These are phyloP conservation scores for Saccharomycopsis javanensis DNA, from an alignment of 805 yeast species.

Conservation along the genomic window DNA sequence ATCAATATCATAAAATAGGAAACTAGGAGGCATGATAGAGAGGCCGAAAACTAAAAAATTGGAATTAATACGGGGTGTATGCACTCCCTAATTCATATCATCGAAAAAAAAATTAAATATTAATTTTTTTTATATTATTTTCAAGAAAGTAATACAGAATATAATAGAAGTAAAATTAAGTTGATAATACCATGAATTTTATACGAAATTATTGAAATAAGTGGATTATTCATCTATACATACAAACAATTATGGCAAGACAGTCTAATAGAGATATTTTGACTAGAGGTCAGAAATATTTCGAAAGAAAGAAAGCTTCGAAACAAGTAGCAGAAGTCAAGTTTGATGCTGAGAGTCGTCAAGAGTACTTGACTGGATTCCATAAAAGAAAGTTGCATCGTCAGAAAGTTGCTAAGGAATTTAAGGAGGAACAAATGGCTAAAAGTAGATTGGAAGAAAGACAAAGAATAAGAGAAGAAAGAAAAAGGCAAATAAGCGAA, in stretches of 20 bases:
- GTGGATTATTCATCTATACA: not conserved
- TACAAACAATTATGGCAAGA: constrained; percentile 4
- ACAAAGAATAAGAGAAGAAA: constrained; percentile 54
- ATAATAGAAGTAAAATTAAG: not conserved
- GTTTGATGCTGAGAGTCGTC: constrained; percentile 70
- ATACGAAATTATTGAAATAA: not conserved
- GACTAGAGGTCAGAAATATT: constrained; percentile 78
- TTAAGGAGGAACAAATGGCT: constrained; percentile 67
- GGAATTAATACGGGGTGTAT: not conserved
- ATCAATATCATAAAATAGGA: not conserved
- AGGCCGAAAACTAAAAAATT: not conserved
- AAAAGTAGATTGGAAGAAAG: constrained; percentile 68
- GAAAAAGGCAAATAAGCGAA: constrained; percentile 53
- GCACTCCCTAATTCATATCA: not conserved
- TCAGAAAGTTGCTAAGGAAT: constrained; percentile 75
- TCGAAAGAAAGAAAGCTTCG: constrained; percentile 42
- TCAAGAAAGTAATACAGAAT: not conserved
- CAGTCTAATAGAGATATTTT: constrained; percentile 67
- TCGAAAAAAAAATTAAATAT: not conserved
- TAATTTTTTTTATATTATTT: not conserved
- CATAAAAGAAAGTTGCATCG: constrained; percentile 88
- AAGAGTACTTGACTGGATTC: constrained; percentile 85
- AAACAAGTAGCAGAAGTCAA: constrained; percentile 73
- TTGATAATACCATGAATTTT: not conserved
- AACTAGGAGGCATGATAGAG: not conserved